Base-by-base conservation (phyloP, 805 yeast species). In the Ogataea nonfermentans region DNA sequence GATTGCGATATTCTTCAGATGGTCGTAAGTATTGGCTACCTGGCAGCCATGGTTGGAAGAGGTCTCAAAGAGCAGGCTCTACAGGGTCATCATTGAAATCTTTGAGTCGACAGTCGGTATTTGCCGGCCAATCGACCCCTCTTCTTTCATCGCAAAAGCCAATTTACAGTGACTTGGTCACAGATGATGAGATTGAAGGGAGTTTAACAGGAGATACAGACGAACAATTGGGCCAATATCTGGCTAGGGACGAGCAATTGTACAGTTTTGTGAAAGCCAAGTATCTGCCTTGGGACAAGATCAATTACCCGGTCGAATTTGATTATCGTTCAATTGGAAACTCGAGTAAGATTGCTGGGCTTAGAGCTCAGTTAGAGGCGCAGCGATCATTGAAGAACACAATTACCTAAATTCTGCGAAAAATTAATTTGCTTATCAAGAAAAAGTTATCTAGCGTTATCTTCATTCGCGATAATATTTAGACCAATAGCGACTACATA, bases 11-110 rank as follows among this genome's bases (percentile, higher is more conserved):
- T 59, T 77, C 79, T 20, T 74, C 79, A 35, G 84, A 85, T 29
- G 97, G 97, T 0, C 73, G 76, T 32, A 86, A 84, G 49, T 89
- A 89, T 60, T 93, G 98, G 98, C 65, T 90, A 3, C 59, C 61
- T 2, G 42, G 37, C 19, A 30, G 42, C 4, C 29, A 26, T 12
- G 17, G 9, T n/a, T 15, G 17, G 16, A 19, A 13, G 9, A 25
- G 27, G 15, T 20, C 14, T 6, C 24, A 23, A 10, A 35, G 48
- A 10, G 12, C 27, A 2, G 36, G 35, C 8, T 40, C 49, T 10
- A 31, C 43, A 14, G 39, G 44, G 6, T 47, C 56, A 3, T 44
- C 47, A n/a, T 32, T 32, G 9, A 45, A 44, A 9, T 48, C 55
- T 6, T 25, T 44, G 4, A 26, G 24, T n/a, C 20, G 36, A 10